Conservation (phyloP, 352 stramenopile species). For the Aphanomyces cochlioides region DNA sequence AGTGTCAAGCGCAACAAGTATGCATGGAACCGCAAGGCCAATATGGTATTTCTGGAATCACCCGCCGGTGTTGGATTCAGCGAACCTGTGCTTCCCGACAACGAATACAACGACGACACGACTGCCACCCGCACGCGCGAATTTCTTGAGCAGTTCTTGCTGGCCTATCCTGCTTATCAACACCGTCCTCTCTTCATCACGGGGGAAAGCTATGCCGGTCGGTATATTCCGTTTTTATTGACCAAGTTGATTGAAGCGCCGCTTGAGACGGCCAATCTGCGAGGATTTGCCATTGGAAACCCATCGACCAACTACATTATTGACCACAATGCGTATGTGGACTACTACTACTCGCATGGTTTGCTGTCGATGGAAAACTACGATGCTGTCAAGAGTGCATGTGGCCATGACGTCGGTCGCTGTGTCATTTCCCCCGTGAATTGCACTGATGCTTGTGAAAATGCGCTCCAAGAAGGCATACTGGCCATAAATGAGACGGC, state of each 20-base stretch:
- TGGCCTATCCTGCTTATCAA: conserved; percentile 60
- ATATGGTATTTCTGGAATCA: conserved; percentile 88
- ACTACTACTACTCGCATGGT: conserved; percentile 63
- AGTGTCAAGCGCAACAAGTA: conserved; percentile 68
- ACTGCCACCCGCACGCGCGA: conserved; percentile 49
- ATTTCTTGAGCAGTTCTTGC: conserved; percentile 69
- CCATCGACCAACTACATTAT: conserved; percentile 59
- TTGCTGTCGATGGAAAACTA: conserved; percentile 64
- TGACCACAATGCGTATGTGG: conserved; percentile 24
- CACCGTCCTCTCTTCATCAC: conserved; percentile 77
- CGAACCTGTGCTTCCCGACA: conserved; percentile 39
- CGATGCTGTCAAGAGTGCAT: conserved; percentile 48
- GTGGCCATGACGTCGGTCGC: conserved; percentile 46
- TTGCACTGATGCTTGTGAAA: conserved; percentile 43
- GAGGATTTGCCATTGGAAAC: conserved; percentile 62
- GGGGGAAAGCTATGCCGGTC: conserved; percentile 81
- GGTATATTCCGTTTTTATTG: conserved; percentile 82
- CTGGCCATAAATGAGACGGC: conserved; percentile 39
- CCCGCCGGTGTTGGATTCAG: conserved; percentile 85
- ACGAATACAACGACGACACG: conserved; percentile 54
- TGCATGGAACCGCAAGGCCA: conserved; percentile 81
- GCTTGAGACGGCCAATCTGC: conserved; percentile 47
- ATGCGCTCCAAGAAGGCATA: conserved; percentile 44
- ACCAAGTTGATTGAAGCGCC: conserved; percentile 53
- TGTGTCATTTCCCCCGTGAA: conserved; percentile 58